Percentiles rank a stretch among this genome's conserved stretches.
phyloP scores from a whole-genome alignment of 1,284 basidiomycete species.

The Sanguinoderma infundibulare region DNA sequence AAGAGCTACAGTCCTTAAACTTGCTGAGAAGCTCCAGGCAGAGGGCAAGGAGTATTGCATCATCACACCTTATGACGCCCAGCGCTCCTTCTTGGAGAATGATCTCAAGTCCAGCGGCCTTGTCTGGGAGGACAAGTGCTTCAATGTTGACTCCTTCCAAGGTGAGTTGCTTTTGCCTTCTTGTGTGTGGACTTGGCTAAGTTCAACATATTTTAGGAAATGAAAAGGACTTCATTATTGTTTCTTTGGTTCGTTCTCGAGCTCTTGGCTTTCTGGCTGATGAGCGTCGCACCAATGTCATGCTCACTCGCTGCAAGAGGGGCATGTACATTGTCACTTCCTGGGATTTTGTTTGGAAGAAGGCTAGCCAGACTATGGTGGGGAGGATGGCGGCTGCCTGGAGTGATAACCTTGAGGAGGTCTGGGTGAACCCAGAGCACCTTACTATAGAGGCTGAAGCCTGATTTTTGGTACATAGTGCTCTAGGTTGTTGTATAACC shows the following conservation, averaged over 20 bases:
- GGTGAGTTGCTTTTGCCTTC: constrained; percentile 31
- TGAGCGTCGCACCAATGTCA: constrained; percentile 64
- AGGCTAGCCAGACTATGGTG: constrained; percentile 49
- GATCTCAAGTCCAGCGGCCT: constrained; percentile 42
- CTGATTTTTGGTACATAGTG: constrained; percentile 18
- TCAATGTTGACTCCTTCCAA: constrained; percentile 57
- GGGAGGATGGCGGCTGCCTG: constrained; percentile 48
- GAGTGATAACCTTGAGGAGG: constrained; percentile 37
- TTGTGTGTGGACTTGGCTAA: constrained; percentile 8
- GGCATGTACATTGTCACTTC: constrained; percentile 71
- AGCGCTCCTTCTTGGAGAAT: constrained; percentile 48
- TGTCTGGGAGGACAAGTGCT: constrained; percentile 47
- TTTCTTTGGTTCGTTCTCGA: constrained; percentile 58
- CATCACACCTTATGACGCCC: constrained; percentile 62
- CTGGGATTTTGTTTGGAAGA: constrained; percentile 53
- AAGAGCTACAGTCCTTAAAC: constrained; percentile 41
- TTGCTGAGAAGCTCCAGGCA: constrained; percentile 48
- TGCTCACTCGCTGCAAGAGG: constrained; percentile 68
- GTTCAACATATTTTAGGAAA: constrained; percentile 34
- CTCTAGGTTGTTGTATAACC: no score
- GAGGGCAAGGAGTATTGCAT: constrained; percentile 44
- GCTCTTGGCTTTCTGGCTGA: constrained; percentile 53
- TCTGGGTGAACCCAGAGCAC: not conserved
- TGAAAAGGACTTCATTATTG: constrained; percentile 58
- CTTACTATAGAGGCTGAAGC: constrained; percentile 11